Percentiles rank a stretch among this genome's conserved stretches.
These are phyloP conservation scores for Salvia hispanica DNA, from an alignment of 257 asterid species.

Conservation along the genomic window DNA sequence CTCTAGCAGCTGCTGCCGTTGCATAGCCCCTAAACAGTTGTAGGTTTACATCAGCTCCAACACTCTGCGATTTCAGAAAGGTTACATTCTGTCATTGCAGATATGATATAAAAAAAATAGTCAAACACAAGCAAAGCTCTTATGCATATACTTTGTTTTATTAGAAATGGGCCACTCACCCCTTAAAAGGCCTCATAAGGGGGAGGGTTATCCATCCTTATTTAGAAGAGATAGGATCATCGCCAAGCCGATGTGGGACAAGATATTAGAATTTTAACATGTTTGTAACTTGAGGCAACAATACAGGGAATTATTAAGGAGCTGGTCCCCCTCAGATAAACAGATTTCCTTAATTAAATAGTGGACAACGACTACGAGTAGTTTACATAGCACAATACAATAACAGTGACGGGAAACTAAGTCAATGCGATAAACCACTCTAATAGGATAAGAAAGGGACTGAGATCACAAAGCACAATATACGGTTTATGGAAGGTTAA, in stretches of 20 bases:
- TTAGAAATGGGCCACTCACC: no score
- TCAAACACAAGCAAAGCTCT: background rate
- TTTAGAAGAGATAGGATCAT: no score
- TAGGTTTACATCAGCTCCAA: conserved; percentile 77
- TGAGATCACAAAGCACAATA: background rate
- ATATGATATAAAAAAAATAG: background rate
- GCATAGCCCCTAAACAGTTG: conserved; percentile 65
- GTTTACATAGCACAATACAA: background rate
- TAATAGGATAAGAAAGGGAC: background rate
- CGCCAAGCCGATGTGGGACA: no score
- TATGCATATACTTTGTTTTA: background rate
- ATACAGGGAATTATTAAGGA: conserved; percentile 24
- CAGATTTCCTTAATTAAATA: conserved; percentile 4
- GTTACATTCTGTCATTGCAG: conserved; percentile 10
- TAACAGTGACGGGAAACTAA: background rate
- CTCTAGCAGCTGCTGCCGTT: conserved; percentile 73
- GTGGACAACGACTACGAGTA: conserved; percentile 11
- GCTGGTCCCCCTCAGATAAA: background rate
- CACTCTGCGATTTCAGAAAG: conserved; percentile 45
- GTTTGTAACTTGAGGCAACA: conserved; percentile 19
- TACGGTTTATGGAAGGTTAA: background rate
- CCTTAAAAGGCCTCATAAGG: no score
- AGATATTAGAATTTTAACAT: no score
- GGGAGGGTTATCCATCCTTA: no score
- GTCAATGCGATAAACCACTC: background rate